phyloP scores from a whole-genome alignment of 257 asterid species.

The Nicotiana knightiana region DNA sequence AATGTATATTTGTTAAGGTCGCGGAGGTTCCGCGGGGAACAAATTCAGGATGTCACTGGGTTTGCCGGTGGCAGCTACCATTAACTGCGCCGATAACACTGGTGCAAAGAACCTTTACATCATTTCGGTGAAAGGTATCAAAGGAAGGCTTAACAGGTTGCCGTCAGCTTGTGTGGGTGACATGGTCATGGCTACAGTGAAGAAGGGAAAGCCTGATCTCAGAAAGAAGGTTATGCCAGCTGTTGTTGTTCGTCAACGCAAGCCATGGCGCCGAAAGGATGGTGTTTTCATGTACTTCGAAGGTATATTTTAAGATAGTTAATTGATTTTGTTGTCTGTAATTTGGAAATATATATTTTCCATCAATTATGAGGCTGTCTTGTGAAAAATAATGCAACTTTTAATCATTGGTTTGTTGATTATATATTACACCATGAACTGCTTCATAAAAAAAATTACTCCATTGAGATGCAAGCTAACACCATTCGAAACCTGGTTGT shows the following conservation, averaged over 20 bases:
- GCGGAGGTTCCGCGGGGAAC: conserved; percentile 73
- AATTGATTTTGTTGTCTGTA: neutral
- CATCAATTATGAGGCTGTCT: too few species aligned
- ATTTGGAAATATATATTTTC: too few species aligned
- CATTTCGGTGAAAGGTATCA: conserved; percentile 61
- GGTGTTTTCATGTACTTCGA: conserved; percentile 72
- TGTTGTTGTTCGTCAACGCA: conserved; percentile 67
- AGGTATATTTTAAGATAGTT: conserved; percentile 18
- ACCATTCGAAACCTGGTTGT: too few species aligned
- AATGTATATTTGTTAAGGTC: conserved; percentile 23
- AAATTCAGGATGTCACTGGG: conserved; percentile 68
- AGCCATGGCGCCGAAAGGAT: conserved; percentile 86
- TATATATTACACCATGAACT: too few species aligned
- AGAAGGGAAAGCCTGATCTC: conserved; percentile 69
- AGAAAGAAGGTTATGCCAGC: conserved; percentile 82
- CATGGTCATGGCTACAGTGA: conserved; percentile 74
- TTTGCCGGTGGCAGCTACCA: conserved; percentile 67
- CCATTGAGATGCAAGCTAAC: too few species aligned
- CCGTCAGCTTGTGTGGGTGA: conserved; percentile 73
- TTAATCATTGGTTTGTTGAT: too few species aligned
- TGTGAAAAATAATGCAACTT: too few species aligned
- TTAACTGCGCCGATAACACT: conserved; percentile 68
- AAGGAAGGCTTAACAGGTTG: conserved; percentile 57
- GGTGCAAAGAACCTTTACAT: conserved; percentile 68
- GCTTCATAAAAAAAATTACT: too few species aligned